phyloP scores from a whole-genome alignment of 31 red algal species.

The Asparagopsis taxiformis region DNA sequence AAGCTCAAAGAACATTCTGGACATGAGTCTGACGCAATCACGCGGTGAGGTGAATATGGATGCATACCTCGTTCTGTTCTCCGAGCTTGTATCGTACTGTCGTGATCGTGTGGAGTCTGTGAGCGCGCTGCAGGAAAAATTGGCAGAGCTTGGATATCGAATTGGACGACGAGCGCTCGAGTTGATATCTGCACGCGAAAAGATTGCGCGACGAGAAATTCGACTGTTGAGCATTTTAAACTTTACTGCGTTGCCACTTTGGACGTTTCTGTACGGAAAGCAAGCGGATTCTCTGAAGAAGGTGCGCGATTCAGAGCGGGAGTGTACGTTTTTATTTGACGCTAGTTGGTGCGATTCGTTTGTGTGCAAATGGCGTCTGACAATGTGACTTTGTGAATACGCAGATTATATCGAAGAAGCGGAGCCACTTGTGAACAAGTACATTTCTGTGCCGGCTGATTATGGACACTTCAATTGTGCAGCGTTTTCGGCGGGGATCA shows the following conservation, averaged over 20 bases:
- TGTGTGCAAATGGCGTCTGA: background rate
- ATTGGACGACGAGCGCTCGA: conserved; percentile 74
- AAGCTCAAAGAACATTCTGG: conserved; percentile 25
- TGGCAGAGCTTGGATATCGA: conserved; percentile 62
- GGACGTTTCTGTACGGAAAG: conserved; percentile 93
- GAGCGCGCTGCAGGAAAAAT: conserved; percentile 78
- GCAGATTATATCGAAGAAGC: conserved; percentile 92
- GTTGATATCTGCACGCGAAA: conserved; percentile 59
- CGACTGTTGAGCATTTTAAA: conserved; percentile 64
- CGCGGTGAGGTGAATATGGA: conserved; percentile 59
- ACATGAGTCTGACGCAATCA: conserved; percentile 45
- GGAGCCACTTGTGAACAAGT: conserved; percentile 85
- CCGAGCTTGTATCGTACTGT: conserved; percentile 83
- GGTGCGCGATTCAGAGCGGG: conserved; percentile 76
- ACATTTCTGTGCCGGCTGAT: conserved; percentile 86
- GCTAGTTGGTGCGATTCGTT: no score
- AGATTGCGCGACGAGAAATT: conserved; percentile 52
- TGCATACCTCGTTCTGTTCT: conserved; percentile 81
- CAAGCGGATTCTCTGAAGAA: conserved; percentile 87
- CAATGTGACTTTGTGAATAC: background rate
- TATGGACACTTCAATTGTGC: conserved; percentile 92
- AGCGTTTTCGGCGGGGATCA: conserved; percentile 85
- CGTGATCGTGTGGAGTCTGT: conserved; percentile 85
- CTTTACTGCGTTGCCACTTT: conserved; percentile 66
- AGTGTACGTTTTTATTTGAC: conserved; percentile 63